phyloP scores from a whole-genome alignment of 116 monocot genomes.

The Zostera marina region DNA sequence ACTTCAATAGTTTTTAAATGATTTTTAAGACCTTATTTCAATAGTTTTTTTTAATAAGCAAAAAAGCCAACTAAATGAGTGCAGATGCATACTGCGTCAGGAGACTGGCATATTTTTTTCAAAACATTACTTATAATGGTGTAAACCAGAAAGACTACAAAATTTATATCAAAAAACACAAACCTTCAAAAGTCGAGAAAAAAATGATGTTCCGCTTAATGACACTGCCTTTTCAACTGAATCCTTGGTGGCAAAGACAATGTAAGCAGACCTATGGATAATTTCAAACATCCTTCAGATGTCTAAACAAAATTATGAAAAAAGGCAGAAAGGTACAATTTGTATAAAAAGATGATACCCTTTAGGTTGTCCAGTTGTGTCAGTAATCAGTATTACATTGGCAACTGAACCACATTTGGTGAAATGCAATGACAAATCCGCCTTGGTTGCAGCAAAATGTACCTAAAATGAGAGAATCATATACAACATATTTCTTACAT shows the following conservation, averaged over 20 bases:
- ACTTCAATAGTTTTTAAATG: too few species aligned
- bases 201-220: slow-evolving; percentile 61
- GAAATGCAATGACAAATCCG: slow-evolving; percentile 51
- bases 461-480: slow-evolving; percentile 21
- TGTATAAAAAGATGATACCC: slow-evolving; percentile 25
- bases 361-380: slow-evolving; percentile 60
- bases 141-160: not conserved
- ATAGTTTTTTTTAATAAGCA: too few species aligned
- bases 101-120: too few species aligned
- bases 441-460: slow-evolving; percentile 70
- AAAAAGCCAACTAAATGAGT: too few species aligned
- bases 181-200: slow-evolving; percentile 60
- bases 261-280: slow-evolving; percentile 37
- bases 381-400: slow-evolving; percentile 40
- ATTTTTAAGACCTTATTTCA: too few species aligned
- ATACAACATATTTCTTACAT: not conserved
- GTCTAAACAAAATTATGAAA: not conserved
- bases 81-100: too few species aligned
- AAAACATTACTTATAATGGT: not conserved
- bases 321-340: slow-evolving; percentile 5
- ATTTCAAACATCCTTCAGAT: not conserved
- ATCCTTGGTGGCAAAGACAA: slow-evolving; percentile 54
- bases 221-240: slow-evolving; percentile 57
- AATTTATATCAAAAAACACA: not conserved
- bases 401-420: slow-evolving; percentile 44